Base-by-base conservation (phyloP, 2,329 filamentous ascomycete species). In the Exophiala lecanii-corni region DNA sequence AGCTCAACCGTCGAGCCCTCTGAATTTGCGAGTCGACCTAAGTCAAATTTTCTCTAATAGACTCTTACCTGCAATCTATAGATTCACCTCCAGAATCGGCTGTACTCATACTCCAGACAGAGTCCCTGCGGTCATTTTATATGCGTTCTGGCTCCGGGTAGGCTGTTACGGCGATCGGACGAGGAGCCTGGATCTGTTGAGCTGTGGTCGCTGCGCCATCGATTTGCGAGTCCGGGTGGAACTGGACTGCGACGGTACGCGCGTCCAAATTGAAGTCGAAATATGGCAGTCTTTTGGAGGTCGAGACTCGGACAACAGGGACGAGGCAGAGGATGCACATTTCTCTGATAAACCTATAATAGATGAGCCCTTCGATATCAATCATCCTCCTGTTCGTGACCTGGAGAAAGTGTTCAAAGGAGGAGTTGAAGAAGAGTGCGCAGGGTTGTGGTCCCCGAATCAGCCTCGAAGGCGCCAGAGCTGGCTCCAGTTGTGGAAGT, bases 201-300 rank as follows among this genome's bases (percentile, higher is more conserved):
- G n/a, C 36, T 35, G 41, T 26, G 28, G 36, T 34, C 12, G 15
- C 19, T 44, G 41, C 36, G 41, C 41, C 41, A 44, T 36, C 41
- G 41, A 44, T 36, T 36, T 44, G 15, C 41, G 42, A 35, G 42
- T 45, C 36, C 36, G 42, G 16, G 42, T 45, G 36, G 36, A 45
- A 36, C 30, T 45, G 12, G 42, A 45, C n/a, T 34, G 42, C 36
- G 42, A 21, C 21, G 36, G 36, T 40, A 45, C 36, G 28, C 12
- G 36, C 42, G 36, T 40, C 36, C 36, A 45, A 36, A 45, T 45
- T 40, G 42, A 45, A 45, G 19, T 45, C n/a, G 36, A 45, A 35
- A 45, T 36, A 36, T 45, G 36, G 42, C 36, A 36, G 36, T 40
- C 36, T 36, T 36, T 45, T 20, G 42, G 42, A 39, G 36, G 36